Evolutionary conservation across 768 basidiomycete genomes (phyloP).

Genomic region (Lyophyllum shimeji): DNA sequence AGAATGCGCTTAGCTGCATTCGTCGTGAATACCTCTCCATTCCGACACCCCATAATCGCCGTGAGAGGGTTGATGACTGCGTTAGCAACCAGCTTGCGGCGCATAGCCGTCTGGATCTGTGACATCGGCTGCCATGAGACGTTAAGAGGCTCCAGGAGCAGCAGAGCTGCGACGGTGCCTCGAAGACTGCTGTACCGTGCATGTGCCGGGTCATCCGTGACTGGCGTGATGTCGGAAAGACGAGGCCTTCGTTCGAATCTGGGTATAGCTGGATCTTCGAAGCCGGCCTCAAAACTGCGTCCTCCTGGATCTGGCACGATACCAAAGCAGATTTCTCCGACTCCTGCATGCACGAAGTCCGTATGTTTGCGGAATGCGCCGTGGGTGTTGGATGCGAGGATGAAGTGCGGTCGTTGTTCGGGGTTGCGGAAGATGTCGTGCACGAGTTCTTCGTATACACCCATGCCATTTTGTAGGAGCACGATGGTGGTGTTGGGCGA

Average conservation of each 20-base stretch:
- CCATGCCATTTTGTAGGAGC: conserved; percentile 95
- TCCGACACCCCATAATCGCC: conserved; percentile 74
- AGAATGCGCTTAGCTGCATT: conserved; percentile 44
- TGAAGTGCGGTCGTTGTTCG: conserved; percentile 75
- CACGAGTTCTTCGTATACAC: conserved; percentile 79
- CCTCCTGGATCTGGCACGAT: conserved; percentile 68
- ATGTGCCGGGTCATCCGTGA: conserved; percentile 35
- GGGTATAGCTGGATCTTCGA: conserved; percentile 33
- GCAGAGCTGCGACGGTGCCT: conserved; percentile 65
- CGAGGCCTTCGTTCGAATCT: conserved; percentile 39
- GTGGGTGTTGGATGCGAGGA: conserved; percentile 82
- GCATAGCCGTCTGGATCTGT: conserved; percentile 66
- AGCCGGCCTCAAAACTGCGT: conserved; percentile 62
- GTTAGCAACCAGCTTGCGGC: conserved; percentile 82
- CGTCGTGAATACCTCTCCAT: conserved; percentile 67
- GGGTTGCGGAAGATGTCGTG: conserved; percentile 70
- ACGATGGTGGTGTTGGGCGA: conserved; percentile 75
- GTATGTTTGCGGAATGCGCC: conserved; percentile 61
- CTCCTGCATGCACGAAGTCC: conserved; percentile 68
- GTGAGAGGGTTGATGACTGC: conserved; percentile 84
- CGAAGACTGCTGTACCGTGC: conserved; percentile 60
- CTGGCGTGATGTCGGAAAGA: conserved; percentile 51
- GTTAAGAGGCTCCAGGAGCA: conserved; percentile 53
- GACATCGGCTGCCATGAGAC: conserved; percentile 65
- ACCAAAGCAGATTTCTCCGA: conserved; percentile 75